Evolutionary conservation across 2,329 filamentous ascomycete species (phyloP).

Genomic region (Diaporthe citri): DNA sequence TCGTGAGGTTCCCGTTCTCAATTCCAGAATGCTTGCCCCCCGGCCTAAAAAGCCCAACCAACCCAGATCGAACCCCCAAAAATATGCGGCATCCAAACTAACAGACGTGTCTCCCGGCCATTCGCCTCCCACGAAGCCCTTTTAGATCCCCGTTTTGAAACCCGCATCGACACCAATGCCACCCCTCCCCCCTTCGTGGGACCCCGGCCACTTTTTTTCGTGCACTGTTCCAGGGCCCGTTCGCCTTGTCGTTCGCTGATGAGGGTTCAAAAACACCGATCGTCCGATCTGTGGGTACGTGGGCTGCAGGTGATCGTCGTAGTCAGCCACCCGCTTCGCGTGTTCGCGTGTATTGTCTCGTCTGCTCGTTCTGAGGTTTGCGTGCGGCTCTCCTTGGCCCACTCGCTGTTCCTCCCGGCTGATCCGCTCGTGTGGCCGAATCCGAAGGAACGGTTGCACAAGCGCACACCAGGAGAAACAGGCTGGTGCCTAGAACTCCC

Average conservation of each 20-base stretch:
- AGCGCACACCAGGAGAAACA: neutral
- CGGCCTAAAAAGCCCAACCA: neutral
- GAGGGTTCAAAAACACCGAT: neutral
- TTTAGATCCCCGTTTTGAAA: constrained; percentile 14
- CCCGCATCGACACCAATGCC: constrained; percentile 9
- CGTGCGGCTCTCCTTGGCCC: constrained; percentile 27
- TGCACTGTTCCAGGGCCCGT: constrained; percentile 13
- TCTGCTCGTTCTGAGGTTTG: constrained; percentile 6
- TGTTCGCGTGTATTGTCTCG: constrained; percentile 6
- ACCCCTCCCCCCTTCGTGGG: neutral
- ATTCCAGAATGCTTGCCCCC: constrained; percentile 13
- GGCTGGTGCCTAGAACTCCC: constrained; percentile 1
- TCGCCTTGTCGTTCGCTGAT: neutral
- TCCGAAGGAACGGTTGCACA: constrained; percentile 32
- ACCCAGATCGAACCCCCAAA: neutral
- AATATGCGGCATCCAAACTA: constrained; percentile 16
- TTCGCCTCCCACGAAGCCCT: constrained; percentile 4
- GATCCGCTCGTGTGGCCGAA: constrained; percentile 25
- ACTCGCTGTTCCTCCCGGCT: constrained; percentile 19
- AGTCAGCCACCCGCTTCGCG: constrained; percentile 11
- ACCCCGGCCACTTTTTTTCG: constrained; percentile 6
- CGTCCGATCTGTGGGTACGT: constrained; percentile 29
- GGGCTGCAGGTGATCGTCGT: constrained; percentile 21
- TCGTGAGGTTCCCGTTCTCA: constrained; percentile 11
- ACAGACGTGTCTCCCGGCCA: constrained; percentile 25